Conservation (phyloP, 2,329 filamentous ascomycete genomes). For the Neofusicoccum cordaticola region DNA sequence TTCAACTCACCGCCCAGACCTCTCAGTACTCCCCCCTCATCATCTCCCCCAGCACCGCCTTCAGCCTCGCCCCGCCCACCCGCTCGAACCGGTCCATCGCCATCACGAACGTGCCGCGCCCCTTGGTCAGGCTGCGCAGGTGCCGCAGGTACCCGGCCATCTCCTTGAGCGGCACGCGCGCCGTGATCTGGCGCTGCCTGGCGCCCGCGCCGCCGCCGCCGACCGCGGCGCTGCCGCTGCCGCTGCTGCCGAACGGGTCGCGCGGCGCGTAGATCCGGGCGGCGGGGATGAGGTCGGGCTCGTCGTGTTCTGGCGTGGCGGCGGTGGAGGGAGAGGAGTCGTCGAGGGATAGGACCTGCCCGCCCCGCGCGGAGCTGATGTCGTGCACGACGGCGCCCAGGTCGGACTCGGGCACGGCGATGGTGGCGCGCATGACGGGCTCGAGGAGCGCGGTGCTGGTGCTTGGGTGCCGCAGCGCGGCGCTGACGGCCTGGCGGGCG, state of each 20-base stretch:
- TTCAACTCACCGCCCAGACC: background rate
- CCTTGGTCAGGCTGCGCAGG: constrained; percentile 81
- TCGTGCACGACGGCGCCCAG: constrained; percentile 83
- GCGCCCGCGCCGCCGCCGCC: constrained; percentile 16
- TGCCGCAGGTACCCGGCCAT: constrained; percentile 95
- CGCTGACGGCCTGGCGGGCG: constrained; percentile 60
- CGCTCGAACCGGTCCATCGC: constrained; percentile 68
- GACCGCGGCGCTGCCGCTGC: constrained; percentile 18
- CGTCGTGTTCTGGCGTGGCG: background rate
- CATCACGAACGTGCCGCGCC: constrained; percentile 76
- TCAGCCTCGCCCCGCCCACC: constrained; percentile 61
- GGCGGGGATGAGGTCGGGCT: constrained; percentile 58
- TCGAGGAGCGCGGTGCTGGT: constrained; percentile 68
- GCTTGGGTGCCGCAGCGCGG: constrained; percentile 65
- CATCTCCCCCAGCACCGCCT: constrained; percentile 46
- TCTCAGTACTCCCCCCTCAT: constrained; percentile 7
- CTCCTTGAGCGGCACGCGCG: constrained; percentile 88
- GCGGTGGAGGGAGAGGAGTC: constrained; percentile 28
- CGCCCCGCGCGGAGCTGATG: constrained; percentile 69
- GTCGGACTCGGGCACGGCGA: constrained; percentile 77
- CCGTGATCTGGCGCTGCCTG: constrained; percentile 62
- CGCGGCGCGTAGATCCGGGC: constrained; percentile 79
- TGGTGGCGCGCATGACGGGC: constrained; percentile 87
- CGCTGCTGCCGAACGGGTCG: constrained; percentile 67
- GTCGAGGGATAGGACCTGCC: constrained; percentile 70